A percentile compares a stretch with the other conserved stretches of the same genome.
These are phyloP conservation scores for Aspergillus tubingensis DNA, from an alignment of 2,329 filamentous ascomycete genomes.

Conservation along the genomic window DNA sequence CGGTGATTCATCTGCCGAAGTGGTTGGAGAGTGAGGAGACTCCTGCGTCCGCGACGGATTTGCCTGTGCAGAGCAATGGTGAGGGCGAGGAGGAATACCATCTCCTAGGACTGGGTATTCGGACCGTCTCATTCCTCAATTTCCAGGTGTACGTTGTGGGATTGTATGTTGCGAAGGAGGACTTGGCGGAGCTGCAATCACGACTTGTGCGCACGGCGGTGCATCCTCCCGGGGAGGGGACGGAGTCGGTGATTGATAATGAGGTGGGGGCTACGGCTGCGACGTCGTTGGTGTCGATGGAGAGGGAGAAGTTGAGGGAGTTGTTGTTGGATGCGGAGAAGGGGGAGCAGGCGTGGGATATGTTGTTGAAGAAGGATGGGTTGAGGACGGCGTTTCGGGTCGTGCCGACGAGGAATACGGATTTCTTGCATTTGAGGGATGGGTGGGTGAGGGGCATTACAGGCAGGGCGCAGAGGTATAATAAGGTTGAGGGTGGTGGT, in stretches of 20 bases:
- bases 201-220: slow-evolving; percentile 71
- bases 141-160: slow-evolving; percentile 94
- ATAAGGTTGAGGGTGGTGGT: slow-evolving; percentile 23
- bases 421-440: slow-evolving; percentile 89
- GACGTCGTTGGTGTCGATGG: slow-evolving; percentile 77
- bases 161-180: slow-evolving; percentile 37
- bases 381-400: slow-evolving; percentile 81
- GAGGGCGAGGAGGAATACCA: slow-evolving; percentile 86
- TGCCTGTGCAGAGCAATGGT: too few relatives aligned
- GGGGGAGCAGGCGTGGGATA: slow-evolving; percentile 73
- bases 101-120: slow-evolving; percentile 81
- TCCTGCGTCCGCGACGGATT: slow-evolving; percentile 38
- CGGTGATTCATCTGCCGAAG: slow-evolving; percentile 65
- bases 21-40: slow-evolving; percentile 33
- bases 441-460: slow-evolving; percentile 86
- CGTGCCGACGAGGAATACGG: slow-evolving; percentile 87
- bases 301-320: slow-evolving; percentile 72
- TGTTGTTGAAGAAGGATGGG: slow-evolving; percentile 65
- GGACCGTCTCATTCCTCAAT: slow-evolving; percentile 83
- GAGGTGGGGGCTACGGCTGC: slow-evolving; percentile 63
- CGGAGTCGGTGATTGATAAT: slow-evolving; percentile 22
- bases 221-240: slow-evolving; percentile 30
- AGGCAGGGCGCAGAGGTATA: slow-evolving; percentile 63
- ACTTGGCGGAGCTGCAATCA: slow-evolving; percentile 78
- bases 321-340: slow-evolving; percentile 68